A percentile compares a stretch with the other conserved stretches of the same genome.
Conservation (phyloP, 768 basidiomycete species). For the Clathrus columnatus region DNA sequence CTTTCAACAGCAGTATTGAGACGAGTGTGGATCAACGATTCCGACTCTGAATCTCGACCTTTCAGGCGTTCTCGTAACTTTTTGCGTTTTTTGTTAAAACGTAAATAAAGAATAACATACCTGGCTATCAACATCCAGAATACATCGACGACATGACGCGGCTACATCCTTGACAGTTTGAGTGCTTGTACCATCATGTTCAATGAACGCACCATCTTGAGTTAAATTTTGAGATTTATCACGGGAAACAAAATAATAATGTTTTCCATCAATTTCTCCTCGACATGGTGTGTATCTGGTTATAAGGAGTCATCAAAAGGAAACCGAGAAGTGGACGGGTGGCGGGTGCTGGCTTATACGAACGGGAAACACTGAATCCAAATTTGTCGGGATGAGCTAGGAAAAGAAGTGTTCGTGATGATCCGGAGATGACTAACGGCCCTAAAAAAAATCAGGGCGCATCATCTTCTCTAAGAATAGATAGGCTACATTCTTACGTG, state of each 20-base stretch:
- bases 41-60: no score
- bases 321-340: slow-evolving; percentile 22
- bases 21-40: no score
- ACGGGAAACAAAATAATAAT: slow-evolving; percentile 36
- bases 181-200: no score
- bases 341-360: slow-evolving; percentile 23
- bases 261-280: slow-evolving; percentile 32
- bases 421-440: slow-evolving; percentile 31
- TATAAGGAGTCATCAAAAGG: slow-evolving; percentile 22
- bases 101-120: slow-evolving; percentile 14
- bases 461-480: no score
- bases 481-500: no score
- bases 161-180: no score
- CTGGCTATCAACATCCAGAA: slow-evolving; percentile 42
- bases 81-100: not conserved
- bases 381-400: slow-evolving; percentile 29
- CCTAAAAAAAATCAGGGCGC: no score
- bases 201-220: slow-evolving; percentile 33
- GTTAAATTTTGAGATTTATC: slow-evolving; percentile 31
- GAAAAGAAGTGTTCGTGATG: slow-evolving; percentile 34
- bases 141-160: slow-evolving; percentile 27
- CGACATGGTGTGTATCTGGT: slow-evolving; percentile 33
- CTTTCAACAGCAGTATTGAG: slow-evolving; percentile 29
- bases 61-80: no score
- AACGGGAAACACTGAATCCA: no score